phyloP scores from a whole-genome alignment of 1,139 yeast genomes.

The Kodamaea sp. region DNA sequence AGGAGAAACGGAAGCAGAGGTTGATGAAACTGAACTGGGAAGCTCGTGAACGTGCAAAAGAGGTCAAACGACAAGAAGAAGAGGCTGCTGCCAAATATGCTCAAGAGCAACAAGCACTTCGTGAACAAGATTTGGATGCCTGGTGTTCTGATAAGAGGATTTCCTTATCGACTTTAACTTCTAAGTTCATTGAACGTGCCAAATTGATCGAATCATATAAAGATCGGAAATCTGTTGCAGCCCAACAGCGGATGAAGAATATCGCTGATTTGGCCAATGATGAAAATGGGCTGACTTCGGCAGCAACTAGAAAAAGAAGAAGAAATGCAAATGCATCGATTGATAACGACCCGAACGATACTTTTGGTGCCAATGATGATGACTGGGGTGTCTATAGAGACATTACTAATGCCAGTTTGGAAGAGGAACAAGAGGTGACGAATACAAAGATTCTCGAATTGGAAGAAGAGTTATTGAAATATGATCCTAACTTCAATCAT shows the following conservation, averaged over 20 bases:
- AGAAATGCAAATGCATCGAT: slow-evolving; percentile 59
- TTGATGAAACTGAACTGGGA: slow-evolving; percentile 83
- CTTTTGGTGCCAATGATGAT: slow-evolving; percentile 93
- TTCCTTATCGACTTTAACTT: slow-evolving; percentile 54
- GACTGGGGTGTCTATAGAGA: slow-evolving; percentile 94
- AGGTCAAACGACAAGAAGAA: slow-evolving; percentile 59
- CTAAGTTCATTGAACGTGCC: slow-evolving; percentile 60
- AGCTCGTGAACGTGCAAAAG: slow-evolving; percentile 79
- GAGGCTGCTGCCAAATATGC: slow-evolving; percentile 53
- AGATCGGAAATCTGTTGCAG: slow-evolving; percentile 87
- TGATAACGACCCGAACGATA: slow-evolving; percentile 90
- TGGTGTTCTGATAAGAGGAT: slow-evolving; percentile 76
- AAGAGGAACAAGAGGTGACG: slow-evolving; percentile 70
- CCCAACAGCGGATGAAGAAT: slow-evolving; percentile 89
- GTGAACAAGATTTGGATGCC: slow-evolving; percentile 66
- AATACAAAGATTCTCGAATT: slow-evolving; percentile 55
- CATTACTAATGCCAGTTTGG: slow-evolving; percentile 68
- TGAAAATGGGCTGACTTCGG: slow-evolving; percentile 41
- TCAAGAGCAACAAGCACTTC: slow-evolving; percentile 70
- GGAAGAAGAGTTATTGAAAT: slow-evolving; percentile 72
- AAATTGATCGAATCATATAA: slow-evolving; percentile 74
- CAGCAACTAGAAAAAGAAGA: slow-evolving; percentile 45
- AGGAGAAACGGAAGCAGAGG: slow-evolving; percentile 82
- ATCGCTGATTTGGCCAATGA: slow-evolving; percentile 87
- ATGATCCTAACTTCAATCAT: slow-evolving; percentile 79